phyloP scores from a whole-genome alignment of 345 rosid species.

The Corchorus capsularis region DNA sequence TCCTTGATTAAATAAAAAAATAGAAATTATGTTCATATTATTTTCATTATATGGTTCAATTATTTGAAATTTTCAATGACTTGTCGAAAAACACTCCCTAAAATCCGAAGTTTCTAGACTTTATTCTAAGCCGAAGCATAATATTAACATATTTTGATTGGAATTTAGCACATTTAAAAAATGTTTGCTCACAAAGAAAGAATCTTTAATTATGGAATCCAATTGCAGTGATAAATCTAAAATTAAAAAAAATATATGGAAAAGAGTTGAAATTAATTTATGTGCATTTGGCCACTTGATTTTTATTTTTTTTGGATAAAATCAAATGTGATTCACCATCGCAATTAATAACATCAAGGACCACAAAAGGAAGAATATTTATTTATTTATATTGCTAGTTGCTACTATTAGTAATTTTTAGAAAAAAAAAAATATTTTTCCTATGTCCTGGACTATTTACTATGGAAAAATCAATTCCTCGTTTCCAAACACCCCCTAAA shows the following conservation, averaged over 20 bases:
- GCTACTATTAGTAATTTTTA: background rate
- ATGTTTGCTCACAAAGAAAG: no score
- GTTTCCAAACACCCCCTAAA: slow-evolving; percentile 4
- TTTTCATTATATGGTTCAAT: no score
- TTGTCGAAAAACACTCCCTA: no score
- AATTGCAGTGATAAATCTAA: background rate
- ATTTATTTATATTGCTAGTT: no score
- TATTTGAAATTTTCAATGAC: no score
- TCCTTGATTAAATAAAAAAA: no score
- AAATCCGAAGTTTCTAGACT: no score
- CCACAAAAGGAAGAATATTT: background rate
- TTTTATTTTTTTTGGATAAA: background rate
- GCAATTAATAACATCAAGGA: background rate
- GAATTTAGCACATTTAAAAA: background rate
- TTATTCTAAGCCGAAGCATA: background rate
- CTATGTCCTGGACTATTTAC: background rate
- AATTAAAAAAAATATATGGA: background rate
- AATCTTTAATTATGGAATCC: background rate
- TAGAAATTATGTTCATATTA: no score
- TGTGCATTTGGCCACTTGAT: background rate
- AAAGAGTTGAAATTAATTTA: background rate
- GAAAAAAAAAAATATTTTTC: background rate
- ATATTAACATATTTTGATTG: background rate
- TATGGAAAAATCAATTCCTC: background rate
- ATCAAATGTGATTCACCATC: background rate